These are phyloP conservation scores for Asterophora parasitica DNA, from an alignment of 768 basidiomycete species.

Conservation along the genomic window DNA sequence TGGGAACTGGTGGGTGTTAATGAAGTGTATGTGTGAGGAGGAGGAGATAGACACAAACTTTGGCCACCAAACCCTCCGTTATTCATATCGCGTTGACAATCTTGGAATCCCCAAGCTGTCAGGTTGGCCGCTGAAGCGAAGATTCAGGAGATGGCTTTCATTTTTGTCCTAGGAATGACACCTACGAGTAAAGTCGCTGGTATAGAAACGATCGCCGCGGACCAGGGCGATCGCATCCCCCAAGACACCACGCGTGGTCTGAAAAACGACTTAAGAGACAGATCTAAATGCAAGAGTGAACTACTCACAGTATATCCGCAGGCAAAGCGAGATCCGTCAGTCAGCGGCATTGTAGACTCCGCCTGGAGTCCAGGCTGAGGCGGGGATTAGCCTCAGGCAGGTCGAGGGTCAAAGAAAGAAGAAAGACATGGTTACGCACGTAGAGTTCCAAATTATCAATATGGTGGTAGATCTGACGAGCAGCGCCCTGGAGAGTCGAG, in stretches of 20 bases:
- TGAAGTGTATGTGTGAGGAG: conserved; percentile 28
- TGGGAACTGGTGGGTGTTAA: conserved; percentile 10
- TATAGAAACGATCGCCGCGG: conserved; percentile 49
- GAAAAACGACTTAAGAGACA: not conserved
- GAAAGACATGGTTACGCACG: too few relatives aligned
- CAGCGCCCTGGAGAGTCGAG: conserved; percentile 19
- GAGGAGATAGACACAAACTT: conserved; percentile 21
- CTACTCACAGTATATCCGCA: conserved; percentile 23
- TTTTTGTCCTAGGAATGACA: too few relatives aligned
- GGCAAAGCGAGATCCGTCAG: conserved; percentile 21
- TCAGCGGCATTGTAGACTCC: conserved; percentile 25
- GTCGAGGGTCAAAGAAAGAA: too few relatives aligned
- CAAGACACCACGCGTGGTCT: conserved; percentile 45
- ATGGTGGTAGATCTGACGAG: conserved; percentile 26
- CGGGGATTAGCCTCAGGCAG: too few relatives aligned
- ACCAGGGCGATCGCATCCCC: conserved; percentile 48
- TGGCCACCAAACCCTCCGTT: conserved; percentile 21
- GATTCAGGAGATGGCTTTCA: too few relatives aligned
- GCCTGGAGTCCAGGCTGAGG: conserved; percentile 26
- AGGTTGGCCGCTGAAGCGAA: conserved; percentile 32
- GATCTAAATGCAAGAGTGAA: not conserved
- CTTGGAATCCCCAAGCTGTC: conserved; percentile 50
- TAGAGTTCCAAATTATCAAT: conserved; percentile 29
- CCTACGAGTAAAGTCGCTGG: conserved; percentile 45
- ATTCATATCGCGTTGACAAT: conserved; percentile 37